Evolutionary conservation across 1,139 yeast genomes (phyloP).

Genomic region (Pichia sp.): DNA sequence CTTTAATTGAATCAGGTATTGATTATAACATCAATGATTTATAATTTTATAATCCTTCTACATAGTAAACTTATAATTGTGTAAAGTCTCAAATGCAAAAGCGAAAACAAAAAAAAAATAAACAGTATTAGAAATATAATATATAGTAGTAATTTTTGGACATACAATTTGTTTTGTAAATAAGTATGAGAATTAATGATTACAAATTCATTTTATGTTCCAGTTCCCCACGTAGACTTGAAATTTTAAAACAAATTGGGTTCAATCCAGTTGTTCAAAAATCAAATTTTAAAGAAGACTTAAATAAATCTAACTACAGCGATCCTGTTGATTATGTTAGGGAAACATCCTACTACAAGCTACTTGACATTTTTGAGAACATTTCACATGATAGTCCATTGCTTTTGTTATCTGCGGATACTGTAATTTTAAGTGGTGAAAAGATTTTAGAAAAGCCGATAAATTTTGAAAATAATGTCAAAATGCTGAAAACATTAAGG

Average conservation of each 20-base stretch:
- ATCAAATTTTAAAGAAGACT: constrained; percentile 68
- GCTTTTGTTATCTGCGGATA: constrained; percentile 58
- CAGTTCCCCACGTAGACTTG: constrained; percentile 72
- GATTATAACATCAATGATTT: constrained; percentile 34
- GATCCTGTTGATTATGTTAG: constrained; percentile 50
- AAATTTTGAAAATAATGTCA: constrained; percentile 43
- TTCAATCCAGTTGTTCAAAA: constrained; percentile 44
- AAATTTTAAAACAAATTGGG: constrained; percentile 63
- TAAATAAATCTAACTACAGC: constrained; percentile 48
- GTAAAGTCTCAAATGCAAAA: not conserved
- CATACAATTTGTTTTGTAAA: not conserved
- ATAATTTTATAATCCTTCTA: constrained; percentile 3
- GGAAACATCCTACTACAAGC: constrained; percentile 65
- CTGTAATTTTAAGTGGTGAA: constrained; percentile 61
- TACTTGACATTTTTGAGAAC: constrained; percentile 47
- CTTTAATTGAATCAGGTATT: constrained; percentile 50
- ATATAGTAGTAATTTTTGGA: too few relatives aligned
- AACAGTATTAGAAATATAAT: too few relatives aligned
- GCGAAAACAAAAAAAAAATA: not conserved
- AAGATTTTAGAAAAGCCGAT: constrained; percentile 73
- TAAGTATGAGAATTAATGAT: constrained; percentile 28
- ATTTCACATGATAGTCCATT: not conserved
- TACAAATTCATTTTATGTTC: constrained; percentile 62
- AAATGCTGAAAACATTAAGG: constrained; percentile 39
- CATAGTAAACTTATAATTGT: not conserved